phyloP scores from a whole-genome alignment of 139 green algal genomes.

The Pleodorina starrii region DNA sequence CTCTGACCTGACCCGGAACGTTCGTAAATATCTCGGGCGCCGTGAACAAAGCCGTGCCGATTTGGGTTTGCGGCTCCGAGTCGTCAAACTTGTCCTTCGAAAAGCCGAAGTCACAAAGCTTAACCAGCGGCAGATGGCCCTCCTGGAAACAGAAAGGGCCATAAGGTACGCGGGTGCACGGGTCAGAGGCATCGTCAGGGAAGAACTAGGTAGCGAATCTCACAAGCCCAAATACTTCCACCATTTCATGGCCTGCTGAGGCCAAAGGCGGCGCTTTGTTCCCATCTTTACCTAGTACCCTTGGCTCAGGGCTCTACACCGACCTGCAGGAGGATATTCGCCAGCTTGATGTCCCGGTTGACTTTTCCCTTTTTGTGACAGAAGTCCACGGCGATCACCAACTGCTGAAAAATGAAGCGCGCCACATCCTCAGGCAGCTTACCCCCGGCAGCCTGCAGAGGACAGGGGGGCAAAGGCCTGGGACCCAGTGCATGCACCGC shows the following conservation, averaged over 20 bases:
- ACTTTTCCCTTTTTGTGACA: conserved; percentile 65
- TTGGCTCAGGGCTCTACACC: no score
- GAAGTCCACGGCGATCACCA: conserved; percentile 79
- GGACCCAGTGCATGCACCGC: no score
- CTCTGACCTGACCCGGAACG: conserved; percentile 40
- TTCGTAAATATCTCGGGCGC: conserved; percentile 68
- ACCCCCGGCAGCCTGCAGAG: conserved; percentile 22
- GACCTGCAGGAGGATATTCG: conserved; percentile 68
- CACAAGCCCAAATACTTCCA: no score
- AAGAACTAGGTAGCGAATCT: no score
- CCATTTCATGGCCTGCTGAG: no score
- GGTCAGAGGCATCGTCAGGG: no score
- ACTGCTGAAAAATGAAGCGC: conserved; percentile 83
- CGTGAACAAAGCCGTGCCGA: conserved; percentile 67
- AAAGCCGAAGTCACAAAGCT: conserved; percentile 83
- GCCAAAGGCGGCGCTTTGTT: no score
- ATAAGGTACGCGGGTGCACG: no score
- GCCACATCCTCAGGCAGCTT: conserved; percentile 73
- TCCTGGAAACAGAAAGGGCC: neutral
- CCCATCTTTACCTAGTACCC: no score
- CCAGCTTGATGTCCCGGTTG: conserved; percentile 80
- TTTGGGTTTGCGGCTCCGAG: conserved; percentile 60
- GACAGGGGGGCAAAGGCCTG: no score
- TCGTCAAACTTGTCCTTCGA: conserved; percentile 62
- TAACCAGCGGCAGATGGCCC: conserved; percentile 69